Base-by-base conservation (phyloP, 1,139 yeast species). In the Spathaspora sp. region DNA sequence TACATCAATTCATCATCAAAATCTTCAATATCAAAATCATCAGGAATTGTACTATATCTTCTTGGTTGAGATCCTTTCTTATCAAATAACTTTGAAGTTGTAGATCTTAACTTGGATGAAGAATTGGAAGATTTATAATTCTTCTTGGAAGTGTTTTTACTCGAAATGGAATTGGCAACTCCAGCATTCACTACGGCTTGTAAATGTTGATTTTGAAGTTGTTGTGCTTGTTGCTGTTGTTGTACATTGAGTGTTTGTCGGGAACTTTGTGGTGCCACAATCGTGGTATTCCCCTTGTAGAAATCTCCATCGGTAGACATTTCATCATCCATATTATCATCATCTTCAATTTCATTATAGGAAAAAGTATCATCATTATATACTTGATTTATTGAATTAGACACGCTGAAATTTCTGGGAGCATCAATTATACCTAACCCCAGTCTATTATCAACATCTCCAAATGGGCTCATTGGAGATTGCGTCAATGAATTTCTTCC, bases 1-100 rank as follows among this genome's bases (percentile, higher is more conserved):
- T 75, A 75, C 27, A 75, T 74, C 42, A 76, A 63, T 47, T 80
- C 82, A 47, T 80, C 85, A 52, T 80, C 84, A 53, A 80, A 81
- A 56, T 83, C 88, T 54, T 82, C 88, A 44, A 81, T 75, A 58
- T 82, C 85, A 13, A 82, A 74, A 58, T 82, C 86, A 57, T 82
- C 86, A 0, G 87, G 86, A 3, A 84, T 78, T 26, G 85, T 86
- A 24, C 89, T 84, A 56, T 86, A 85, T 42, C 91, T 68, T 57
- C 91, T 72, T 3, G 89, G 81, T 41, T 84, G 86, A 0, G 86
- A 78, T 0, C 89, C 89, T 51, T 80, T 84, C 18, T 82, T 79
- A 56, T 86, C 90, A 61, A 85, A 85, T 6, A 85, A 64, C 50
- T 83, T 81, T 1, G 89, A 84, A 0, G 90, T 84, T 1, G 89